These are phyloP conservation scores for Eucalyptus marginata DNA, from an alignment of 345 rosid genomes.

Conservation along the genomic window DNA sequence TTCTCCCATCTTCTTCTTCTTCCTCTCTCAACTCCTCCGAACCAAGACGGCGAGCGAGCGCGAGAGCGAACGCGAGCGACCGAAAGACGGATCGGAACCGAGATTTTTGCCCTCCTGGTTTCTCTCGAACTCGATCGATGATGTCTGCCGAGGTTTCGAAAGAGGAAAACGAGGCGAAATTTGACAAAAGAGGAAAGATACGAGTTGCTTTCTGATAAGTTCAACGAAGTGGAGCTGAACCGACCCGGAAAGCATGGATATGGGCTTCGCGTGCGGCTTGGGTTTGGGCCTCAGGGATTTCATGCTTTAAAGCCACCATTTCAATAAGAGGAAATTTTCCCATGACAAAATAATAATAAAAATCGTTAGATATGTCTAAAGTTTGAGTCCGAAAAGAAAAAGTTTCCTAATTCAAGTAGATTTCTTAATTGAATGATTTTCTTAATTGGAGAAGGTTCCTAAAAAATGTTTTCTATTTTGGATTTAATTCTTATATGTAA, in stretches of 20 bases:
- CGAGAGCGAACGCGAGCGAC: neutral
- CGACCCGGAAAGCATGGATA: neutral
- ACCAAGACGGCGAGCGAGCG: neutral
- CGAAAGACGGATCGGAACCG: neutral
- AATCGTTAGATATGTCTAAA: no score
- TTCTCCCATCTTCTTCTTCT: slow-evolving; percentile 51
- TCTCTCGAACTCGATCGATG: neutral
- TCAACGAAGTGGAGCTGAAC: neutral
- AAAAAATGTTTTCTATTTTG: no score
- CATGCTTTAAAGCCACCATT: neutral
- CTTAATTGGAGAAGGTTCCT: no score
- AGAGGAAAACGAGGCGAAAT: neutral
- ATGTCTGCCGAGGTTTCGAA: neutral
- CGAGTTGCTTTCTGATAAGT: neutral
- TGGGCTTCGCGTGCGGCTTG: neutral
- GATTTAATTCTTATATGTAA: no score
- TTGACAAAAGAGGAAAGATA: neutral
- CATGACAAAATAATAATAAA: neutral
- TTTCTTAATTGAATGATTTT: no score
- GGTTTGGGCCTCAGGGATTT: neutral
- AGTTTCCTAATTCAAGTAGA: no score
- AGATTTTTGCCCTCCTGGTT: neutral
- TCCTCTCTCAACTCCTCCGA: neutral
- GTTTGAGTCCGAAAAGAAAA: no score
- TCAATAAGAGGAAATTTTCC: neutral